Evolutionary conservation across 2,329 filamentous ascomycete genomes (phyloP), one percentile per base, ranked within the genome.

Genomic region (Verticillium klebahnii): DNA sequence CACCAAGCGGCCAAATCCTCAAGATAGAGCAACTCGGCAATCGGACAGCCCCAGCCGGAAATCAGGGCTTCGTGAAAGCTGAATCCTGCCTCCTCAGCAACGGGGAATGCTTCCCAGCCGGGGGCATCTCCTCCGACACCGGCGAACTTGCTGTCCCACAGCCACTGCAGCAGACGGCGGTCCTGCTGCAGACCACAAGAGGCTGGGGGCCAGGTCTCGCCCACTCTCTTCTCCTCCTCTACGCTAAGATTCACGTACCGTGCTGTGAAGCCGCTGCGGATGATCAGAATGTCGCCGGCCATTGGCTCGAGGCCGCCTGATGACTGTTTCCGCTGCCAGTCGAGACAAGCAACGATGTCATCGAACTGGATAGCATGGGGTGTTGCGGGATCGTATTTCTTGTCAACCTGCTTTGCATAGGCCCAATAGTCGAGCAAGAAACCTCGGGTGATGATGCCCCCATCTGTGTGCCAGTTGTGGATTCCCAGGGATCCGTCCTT

Each of bases 381-480:
- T 29, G 36, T 40, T 2, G 56, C 7, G 14, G 56, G 56, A 25
- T 58, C 56, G 32, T 58, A 58, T 3, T 17, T 45, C 36, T 17
- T 65, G 7, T 70, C 70, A 15, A 77, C 70, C 0, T 65, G 66
- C 29, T 76, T 69, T 8, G 77, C 77, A 73, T 76, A 83, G 0
- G 75, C 68, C 5, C 75, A 77, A 57, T 80, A 86, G 68, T 87
- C 85, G 0, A 84, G 69, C 0, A 84, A 70, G 1, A 84, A 74
- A 15, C 80, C 81, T 0, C 82, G 75, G 2, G 80, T 81, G 2
- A 78, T 77, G 2, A 84, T 75, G 25, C 80, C 79, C 1, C 74
- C 80, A 1, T 29, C 17, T 15, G 56, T 15, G 36, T 58, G 56
- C 56, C 56, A 58, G 12, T 72, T 67, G 37, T 75, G 68, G n/a